Base-by-base conservation (phyloP, 768 basidiomycete genomes). In the Tylopilus intermedius region DNA sequence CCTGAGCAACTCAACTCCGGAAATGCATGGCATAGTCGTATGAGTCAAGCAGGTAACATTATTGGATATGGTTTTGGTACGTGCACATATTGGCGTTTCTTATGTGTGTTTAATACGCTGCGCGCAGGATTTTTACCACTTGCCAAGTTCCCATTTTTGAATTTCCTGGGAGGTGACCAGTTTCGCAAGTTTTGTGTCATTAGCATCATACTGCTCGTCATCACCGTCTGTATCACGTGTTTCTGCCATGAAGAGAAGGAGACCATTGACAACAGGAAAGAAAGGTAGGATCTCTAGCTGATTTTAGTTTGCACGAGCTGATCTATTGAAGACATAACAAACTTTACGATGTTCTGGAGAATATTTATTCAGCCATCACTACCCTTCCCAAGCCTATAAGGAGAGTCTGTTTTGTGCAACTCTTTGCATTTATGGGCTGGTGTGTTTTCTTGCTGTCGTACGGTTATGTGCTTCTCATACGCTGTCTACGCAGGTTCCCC, bases 341-440 rank as follows among this genome's bases (percentile, higher is more conserved):
- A 61, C 67, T 88, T 55, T 67, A 75, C n/a, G 89, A 92, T 56
- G 74, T 93, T n/a, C 64, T 93, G 38, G 72, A 79, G 41, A 93
- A 89, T 60, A 96, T 97, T 40, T 80, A 81, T 58, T 75, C 67
- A 29, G 86, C 94, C 5, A 74, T 91, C 9, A 64, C 79, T 40
- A 83, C 82, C 45, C 79, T 97, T 42, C 94, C 94, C 0, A 82
- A 79, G 57, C 86, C 92, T 11, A 85, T 97, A 41, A 82, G 84
- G 46, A 80, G 90, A 26, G 94, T 97, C 10, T 97, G 94, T 67
- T 84, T 86, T 62, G 94, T 96, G 3, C 94, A 97, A 64, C 70
- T 97, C 15, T 94, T 91, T 65, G 94, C 94, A 2, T 97, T 95
- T 67, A 95, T 95, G 91, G 93, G 91, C 58, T 97, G 94, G 90